Base-by-base conservation (phyloP, 352 stramenopile species). In the Phytophthora vignae region DNA sequence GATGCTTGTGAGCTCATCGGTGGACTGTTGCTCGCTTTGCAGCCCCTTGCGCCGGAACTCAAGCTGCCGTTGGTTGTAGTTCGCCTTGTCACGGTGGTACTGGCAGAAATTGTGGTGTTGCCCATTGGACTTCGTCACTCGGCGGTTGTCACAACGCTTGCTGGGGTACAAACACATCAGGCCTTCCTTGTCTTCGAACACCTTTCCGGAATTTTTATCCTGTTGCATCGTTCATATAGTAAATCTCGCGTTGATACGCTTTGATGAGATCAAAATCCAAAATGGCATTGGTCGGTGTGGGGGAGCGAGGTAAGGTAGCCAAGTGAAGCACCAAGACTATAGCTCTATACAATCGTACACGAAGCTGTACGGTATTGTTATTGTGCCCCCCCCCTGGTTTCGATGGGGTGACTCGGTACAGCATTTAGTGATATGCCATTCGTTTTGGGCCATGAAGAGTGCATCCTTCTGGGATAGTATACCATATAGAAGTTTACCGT, bases 131-230 rank as follows among this genome's bases (percentile, higher is more conserved):
- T 88, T 88, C 42, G 75, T 19, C 0, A 70, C 78, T 6, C 80
- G 76, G 19, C 56, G 63, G 38, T 87, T 82, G 5, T 69, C 36
- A 57, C 78, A 90, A 11, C 58, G 69, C 25, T 86, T 88, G 63
- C 68, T 79, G 12, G 74, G 61, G 50, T 88, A 85, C 15, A 68
- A 44, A 38, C 81, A 86, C 7, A 31, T 8, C 15, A 11, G 22
- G 8, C 19, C 17, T 25, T 71, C 33, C 36, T 60, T 31, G 22
- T 50, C 33, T 25, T 22, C 7, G 38, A 27, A 6, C 9, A 4
- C 21, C 3, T 10, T 3, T 2, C 29, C 9, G 31, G 7, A 3
- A 12, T 9, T 36, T 12, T 48, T 17, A 25, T 55, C 8, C 15
- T 60, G 55, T 3, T 71, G 36, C 64, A 71, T 71, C 8, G 7